Base-by-base conservation (phyloP, 2,329 filamentous ascomycete genomes). In the Colletotrichum chrysophilum region DNA sequence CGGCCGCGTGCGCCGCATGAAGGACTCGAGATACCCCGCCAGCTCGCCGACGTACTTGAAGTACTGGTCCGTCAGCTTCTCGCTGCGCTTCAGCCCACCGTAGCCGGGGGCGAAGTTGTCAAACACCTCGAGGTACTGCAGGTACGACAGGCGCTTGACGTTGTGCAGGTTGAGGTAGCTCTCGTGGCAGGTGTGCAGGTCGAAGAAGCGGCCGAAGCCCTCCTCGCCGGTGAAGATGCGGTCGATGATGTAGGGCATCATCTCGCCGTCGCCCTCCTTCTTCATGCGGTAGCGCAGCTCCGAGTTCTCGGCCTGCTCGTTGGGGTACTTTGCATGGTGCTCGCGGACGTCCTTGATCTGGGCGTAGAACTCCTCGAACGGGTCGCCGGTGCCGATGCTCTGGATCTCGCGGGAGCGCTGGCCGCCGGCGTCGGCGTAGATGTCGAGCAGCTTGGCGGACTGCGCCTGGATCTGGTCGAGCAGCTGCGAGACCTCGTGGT, bases 181-280 rank as follows among this genome's bases (percentile, higher is more conserved):
- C 81, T 98, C 96, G 84, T 98, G 96, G 79, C 93, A 91, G 52
- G 89, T 91, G 21, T 94, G 96, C 62, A 99, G 87, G 84, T 99
- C 97, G 81, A 99, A 94, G 85, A 95, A 99, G 79, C 95, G 94
- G 58, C 97, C 97, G 81, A 94, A 98, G 0, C 94, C 94, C 84
- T 99, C 97, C 85, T 99, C 97, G 77, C 97, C 97, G 0, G 96
- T 98, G 85, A 99, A 99, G 88, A 98, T 94, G 74, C 92, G 92
- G 82, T 98, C 96, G 64, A 98, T 93, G 68, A 96, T 92, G 58
- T 91, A 92, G 5, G 90, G 89, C 71, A 91, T 84, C 2, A 89
- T 87, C 62, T 94, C 91, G 78, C 94, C 93, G 58, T 92, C 92
- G 14, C 89, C 90, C 56, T 89, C 87, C 74, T 90, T 91, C 81